Conservation (phyloP, 1,284 basidiomycete genomes). For the Inonotus hispidus region DNA sequence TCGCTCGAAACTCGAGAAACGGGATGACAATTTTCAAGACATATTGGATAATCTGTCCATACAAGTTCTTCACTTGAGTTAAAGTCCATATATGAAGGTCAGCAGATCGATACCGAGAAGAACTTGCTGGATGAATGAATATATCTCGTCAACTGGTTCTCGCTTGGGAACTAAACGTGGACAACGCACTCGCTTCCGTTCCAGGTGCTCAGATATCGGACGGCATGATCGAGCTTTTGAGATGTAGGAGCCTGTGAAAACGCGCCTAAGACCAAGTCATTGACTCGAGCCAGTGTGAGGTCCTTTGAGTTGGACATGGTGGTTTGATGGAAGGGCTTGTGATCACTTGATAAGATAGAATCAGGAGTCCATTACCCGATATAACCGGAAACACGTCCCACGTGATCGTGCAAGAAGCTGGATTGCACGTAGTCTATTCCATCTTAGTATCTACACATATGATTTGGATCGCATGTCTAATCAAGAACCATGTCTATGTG, state of each 20-base stretch:
- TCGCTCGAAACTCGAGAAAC: slow-evolving; percentile 58
- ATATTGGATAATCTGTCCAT: slow-evolving; percentile 60
- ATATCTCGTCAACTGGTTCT: neutral
- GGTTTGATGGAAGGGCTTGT: neutral
- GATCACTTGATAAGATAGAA: neutral
- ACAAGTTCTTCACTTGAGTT: neutral
- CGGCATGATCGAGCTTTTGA: slow-evolving; percentile 60
- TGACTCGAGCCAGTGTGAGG: slow-evolving; percentile 39
- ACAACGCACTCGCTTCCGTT: slow-evolving; percentile 73
- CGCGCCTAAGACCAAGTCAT: slow-evolving; percentile 56
- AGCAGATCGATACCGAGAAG: slow-evolving; percentile 50
- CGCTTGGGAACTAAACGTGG: slow-evolving; percentile 8
- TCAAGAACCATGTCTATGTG: no score
- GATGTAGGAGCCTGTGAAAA: slow-evolving; percentile 55
- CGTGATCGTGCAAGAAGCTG: neutral
- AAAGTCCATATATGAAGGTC: neutral
- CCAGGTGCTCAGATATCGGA: slow-evolving; percentile 73
- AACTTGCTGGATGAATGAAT: slow-evolving; percentile 50
- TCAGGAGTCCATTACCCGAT: neutral
- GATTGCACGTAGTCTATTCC: no score
- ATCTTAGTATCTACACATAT: no score
- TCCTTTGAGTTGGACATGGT: slow-evolving; percentile 29
- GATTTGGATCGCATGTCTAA: no score
- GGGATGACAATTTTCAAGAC: slow-evolving; percentile 62
- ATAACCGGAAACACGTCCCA: neutral